A percentile compares a stretch with the other conserved stretches of the same genome.
These are phyloP conservation scores for Pelargonium nanum DNA, from an alignment of 345 rosid genomes.

Conservation along the genomic window DNA sequence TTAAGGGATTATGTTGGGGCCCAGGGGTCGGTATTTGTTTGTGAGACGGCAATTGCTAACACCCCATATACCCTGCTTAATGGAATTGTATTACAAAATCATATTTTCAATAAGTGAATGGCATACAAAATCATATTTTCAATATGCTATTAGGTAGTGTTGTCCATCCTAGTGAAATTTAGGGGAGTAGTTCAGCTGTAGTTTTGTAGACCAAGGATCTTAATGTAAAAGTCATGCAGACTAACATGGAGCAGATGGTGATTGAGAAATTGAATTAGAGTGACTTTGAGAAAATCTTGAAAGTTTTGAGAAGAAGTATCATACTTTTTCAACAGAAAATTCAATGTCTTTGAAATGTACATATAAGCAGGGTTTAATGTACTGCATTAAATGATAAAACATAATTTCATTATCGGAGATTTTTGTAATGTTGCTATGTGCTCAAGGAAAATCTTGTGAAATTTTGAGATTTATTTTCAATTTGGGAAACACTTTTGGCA, in stretches of 20 bases:
- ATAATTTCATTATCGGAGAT: too few relatives aligned
- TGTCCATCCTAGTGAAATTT: not conserved
- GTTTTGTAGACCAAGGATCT: not conserved
- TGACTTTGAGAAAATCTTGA: too few relatives aligned
- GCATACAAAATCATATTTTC: not conserved
- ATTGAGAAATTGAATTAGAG: not conserved
- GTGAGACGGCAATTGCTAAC: not conserved
- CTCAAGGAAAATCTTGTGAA: too few relatives aligned
- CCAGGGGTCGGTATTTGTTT: not conserved
- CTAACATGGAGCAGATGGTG: not conserved
- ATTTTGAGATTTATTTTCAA: not conserved
- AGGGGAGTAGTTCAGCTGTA: not conserved
- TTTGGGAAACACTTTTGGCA: not conserved
- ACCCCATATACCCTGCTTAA: not conserved
- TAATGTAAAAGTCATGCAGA: not conserved
- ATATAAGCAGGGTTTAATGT: not conserved
- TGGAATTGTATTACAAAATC: not conserved
- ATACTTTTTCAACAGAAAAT: not conserved
- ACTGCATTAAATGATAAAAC: too few relatives aligned
- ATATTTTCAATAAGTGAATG: not conserved
- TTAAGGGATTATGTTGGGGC: constrained; percentile 2
- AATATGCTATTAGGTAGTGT: not conserved
- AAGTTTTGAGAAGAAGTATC: not conserved
- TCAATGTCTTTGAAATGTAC: not conserved
- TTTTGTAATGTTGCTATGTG: too few relatives aligned